Evolutionary conservation across 345 rosid species (phyloP).

Genomic region (Bruguiera gymnorhiza): DNA sequence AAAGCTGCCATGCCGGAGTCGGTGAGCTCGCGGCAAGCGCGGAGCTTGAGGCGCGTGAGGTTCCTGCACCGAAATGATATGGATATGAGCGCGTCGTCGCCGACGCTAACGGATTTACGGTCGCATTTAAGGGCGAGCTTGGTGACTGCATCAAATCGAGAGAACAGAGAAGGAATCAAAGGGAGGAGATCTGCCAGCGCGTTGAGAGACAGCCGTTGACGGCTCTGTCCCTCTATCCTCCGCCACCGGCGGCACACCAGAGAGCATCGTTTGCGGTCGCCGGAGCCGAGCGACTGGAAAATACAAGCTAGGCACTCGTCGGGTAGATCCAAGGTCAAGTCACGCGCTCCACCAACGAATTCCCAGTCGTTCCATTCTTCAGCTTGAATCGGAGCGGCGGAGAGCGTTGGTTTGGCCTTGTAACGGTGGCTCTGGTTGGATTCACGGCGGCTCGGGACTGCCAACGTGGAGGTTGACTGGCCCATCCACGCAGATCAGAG

Average conservation of each 20-base stretch:
- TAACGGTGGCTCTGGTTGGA: conserved; percentile 30
- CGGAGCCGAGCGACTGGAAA: conserved; percentile 20
- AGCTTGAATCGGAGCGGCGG: conserved; percentile 27
- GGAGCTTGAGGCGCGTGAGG: conserved; percentile 69
- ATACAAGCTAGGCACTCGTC: conserved; percentile 36
- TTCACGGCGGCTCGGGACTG: conserved; percentile 40
- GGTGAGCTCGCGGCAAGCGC: conserved; percentile 66
- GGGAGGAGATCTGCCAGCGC: conserved; percentile 7
- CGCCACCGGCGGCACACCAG: conserved; percentile 39
- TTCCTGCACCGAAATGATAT: conserved; percentile 59
- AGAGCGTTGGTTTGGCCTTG: conserved; percentile 27
- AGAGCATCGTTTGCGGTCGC: conserved; percentile 35
- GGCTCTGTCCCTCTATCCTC: conserved; percentile 20
- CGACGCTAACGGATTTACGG: conserved; percentile 39
- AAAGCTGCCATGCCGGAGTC: conserved; percentile 57
- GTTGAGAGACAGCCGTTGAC: conserved; percentile 3
- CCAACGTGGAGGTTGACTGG: conserved; percentile 62
- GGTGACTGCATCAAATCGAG: conserved; percentile 38
- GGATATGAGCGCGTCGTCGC: conserved; percentile 19
- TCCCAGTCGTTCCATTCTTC: conserved; percentile 20
- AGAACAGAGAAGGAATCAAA: conserved; percentile 27
- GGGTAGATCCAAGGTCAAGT: conserved; percentile 31
- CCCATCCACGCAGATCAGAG: conserved; percentile 53
- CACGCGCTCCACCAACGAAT: conserved; percentile 22
- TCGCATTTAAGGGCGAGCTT: conserved; percentile 46